These are phyloP conservation scores for Phytophthora aleatoria DNA, from an alignment of 352 stramenopile genomes.

Conservation along the genomic window DNA sequence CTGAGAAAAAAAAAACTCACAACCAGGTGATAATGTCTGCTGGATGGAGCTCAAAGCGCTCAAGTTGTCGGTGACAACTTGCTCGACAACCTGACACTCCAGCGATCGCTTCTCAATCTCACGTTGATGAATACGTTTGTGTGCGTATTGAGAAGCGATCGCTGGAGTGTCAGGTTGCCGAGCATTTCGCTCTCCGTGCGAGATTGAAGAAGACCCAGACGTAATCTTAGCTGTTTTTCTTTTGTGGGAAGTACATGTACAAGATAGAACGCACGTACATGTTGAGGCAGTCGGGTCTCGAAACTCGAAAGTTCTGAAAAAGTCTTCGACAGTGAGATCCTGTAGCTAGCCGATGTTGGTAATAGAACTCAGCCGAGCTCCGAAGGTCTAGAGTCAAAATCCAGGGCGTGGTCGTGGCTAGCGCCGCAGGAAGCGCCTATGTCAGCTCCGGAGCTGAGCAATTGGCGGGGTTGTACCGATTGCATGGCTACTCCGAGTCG, in stretches of 20 bases:
- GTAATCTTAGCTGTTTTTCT: neutral
- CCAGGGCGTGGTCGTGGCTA: constrained; percentile 5
- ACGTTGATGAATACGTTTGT: too few species aligned
- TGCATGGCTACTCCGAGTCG: too few species aligned
- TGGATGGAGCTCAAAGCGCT: too few species aligned
- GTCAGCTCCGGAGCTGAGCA: neutral
- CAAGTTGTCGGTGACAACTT: too few species aligned
- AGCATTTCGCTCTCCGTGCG: neutral
- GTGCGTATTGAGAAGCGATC: too few species aligned
- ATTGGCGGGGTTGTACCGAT: too few species aligned
- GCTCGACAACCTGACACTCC: neutral
- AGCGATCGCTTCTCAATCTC: neutral
- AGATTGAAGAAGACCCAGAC: neutral
- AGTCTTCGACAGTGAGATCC: neutral
- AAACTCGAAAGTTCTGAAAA: neutral
- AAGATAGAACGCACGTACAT: neutral
- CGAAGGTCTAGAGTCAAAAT: neutral
- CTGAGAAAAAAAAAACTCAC: too few species aligned
- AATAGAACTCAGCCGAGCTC: constrained; percentile 5
- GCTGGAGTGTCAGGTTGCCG: neutral
- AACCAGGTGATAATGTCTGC: too few species aligned
- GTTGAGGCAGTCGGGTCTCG: neutral
- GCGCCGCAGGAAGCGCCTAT: neutral
- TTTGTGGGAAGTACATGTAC: neutral
- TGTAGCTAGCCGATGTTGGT: neutral